Evolutionary conservation across 768 basidiomycete genomes (phyloP).

Genomic region (Termitomyces sp.): DNA sequence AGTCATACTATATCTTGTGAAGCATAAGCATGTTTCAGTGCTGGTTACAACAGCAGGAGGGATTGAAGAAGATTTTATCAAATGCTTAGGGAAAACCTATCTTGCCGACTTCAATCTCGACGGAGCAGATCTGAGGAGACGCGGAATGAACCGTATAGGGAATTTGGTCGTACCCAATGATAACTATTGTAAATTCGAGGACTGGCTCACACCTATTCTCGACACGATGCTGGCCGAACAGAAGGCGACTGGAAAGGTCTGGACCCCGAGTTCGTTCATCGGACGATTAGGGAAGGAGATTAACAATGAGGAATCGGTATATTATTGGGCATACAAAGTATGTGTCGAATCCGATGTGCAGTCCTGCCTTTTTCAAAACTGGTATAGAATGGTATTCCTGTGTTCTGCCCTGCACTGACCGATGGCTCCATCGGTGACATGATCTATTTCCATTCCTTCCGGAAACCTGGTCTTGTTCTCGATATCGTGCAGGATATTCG

Average conservation of each 20-base stretch:
- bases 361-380: constrained; percentile 4
- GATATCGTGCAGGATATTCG: constrained; percentile 97
- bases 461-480: constrained; percentile 74
- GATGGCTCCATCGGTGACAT: constrained; percentile 99
- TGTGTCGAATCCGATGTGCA: constrained; percentile 15
- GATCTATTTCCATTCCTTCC: constrained; percentile 98
- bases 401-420: constrained; percentile 97
- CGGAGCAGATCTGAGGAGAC: constrained; percentile 79
- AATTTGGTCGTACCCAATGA: constrained; percentile 96
- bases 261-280: constrained; percentile 96
- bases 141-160: constrained; percentile 96
- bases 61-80: constrained; percentile 98
- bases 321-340: constrained; percentile 99
- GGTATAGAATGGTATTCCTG: constrained; percentile 89
- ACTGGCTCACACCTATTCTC: constrained; percentile 96
- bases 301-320: constrained; percentile 93
- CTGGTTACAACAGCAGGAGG: constrained; percentile 98
- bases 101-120: constrained; percentile 90
- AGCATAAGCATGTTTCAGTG: constrained; percentile 84
- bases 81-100: constrained; percentile 96
- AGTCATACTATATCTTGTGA: constrained; percentile 86
- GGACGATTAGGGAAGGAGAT: constrained; percentile 95
- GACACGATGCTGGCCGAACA: constrained; percentile 90
- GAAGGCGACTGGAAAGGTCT: constrained; percentile 57
- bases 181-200: constrained; percentile 99